Evolutionary conservation across 2,329 filamentous ascomycete genomes (phyloP), one percentile per base, ranked within the genome.

Genomic region (Alternaria triticimaculans): DNA sequence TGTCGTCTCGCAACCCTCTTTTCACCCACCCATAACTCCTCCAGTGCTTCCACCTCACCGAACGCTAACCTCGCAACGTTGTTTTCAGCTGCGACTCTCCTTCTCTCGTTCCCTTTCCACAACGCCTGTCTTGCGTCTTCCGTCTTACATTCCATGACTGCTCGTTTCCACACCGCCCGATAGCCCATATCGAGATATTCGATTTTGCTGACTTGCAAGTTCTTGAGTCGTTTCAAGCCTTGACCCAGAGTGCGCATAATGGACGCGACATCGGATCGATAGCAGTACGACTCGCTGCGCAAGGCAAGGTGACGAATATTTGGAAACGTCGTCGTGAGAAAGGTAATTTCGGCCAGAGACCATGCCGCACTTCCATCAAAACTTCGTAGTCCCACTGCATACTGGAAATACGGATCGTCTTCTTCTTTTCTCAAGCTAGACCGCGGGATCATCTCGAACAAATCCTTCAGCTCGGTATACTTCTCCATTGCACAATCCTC

Each of bases 11-110:
- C 69, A 30, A 72, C 64, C 41, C 69, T 60, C 28, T 63, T 63
- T 18, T 65, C 62, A 8, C 68, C 70, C 20, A 72, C 43, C 68
- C 70, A 68, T 28, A 58, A 55, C 37, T 69, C 70, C 14, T 43
- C 25, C 26, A 72, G 37, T 7, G 48, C n/a, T 6, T 20, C 37
- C 5, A 69, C 63, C 1, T n/a, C 51, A 5, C 25, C 54, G n/a
- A 72, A 72, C 0, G 64, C 69, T 8, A 58, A 25, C 11, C 68
- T 44, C 23, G 33, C 70, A 25, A 72, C 64, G 1, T 49, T 28
- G n/a, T 72, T 71, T 51, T 71, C 70, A 1, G 57, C 63, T 8
- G 57, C 58, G 2, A 72, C 70, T 26, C 70, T 55, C 14, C 54
- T 28, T 1, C 28, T 43, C 49, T 72, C 70, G 21, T 65, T 67